phyloP scores from a whole-genome alignment of 176 grass and related monocot genomes.

The Triticum monococcum region DNA sequence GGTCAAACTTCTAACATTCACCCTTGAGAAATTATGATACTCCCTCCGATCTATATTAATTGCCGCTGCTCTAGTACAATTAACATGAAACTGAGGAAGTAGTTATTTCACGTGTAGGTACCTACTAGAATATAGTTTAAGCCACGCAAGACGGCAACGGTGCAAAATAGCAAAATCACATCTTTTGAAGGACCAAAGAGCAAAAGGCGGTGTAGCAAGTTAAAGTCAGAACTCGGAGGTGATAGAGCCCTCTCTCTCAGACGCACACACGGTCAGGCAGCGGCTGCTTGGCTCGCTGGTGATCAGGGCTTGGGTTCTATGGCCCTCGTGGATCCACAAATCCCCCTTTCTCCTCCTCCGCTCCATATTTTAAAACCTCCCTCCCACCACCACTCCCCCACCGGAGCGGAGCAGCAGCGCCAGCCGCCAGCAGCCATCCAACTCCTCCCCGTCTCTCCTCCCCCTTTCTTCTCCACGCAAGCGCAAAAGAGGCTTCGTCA shows the following conservation, averaged over 20 bases:
- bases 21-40: too few relatives aligned
- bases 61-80: too few relatives aligned
- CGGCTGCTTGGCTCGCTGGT: neutral
- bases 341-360: conserved; percentile 28
- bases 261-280: neutral
- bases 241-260: neutral
- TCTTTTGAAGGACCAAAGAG: neutral
- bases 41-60: too few relatives aligned
- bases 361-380: conserved; percentile 38
- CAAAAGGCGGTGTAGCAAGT: neutral
- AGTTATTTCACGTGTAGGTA: too few relatives aligned
- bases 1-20: too few relatives aligned
- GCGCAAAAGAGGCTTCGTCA: neutral
- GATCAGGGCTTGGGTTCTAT: conserved; percentile 13
- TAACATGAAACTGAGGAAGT: too few relatives aligned
- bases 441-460: neutral
- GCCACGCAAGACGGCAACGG: neutral
- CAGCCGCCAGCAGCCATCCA: neutral
- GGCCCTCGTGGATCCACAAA: conserved; percentile 39
- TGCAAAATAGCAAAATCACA: neutral
- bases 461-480: neutral
- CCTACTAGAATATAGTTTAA: too few relatives aligned
- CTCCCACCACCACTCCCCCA: neutral
- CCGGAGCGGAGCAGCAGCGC: neutral
- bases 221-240: neutral